Conservation (phyloP, 2,329 filamentous ascomycete genomes). For the Aspergillus bombycis region DNA sequence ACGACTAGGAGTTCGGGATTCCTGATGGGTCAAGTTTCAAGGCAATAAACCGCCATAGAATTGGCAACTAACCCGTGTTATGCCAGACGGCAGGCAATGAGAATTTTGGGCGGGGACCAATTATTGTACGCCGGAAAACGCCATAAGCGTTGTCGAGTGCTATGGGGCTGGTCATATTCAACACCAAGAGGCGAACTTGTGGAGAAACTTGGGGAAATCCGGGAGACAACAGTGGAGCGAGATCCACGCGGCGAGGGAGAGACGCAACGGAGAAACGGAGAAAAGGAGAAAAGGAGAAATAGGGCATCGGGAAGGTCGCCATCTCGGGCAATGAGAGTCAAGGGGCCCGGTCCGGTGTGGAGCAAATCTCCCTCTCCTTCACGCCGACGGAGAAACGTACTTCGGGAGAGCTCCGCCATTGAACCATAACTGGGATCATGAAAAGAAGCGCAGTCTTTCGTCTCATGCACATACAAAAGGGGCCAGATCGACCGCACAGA, state of each 20-base stretch:
- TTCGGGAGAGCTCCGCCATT: no score
- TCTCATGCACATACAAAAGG: neutral
- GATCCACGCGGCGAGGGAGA: neutral
- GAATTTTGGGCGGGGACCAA: neutral
- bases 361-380: neutral
- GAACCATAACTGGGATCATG: no score
- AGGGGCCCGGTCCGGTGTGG: neutral
- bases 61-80: neutral
- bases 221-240: neutral
- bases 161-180: neutral
- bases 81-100: neutral
- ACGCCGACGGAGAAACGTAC: neutral
- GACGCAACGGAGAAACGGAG: constrained; percentile 3
- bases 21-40: no score
- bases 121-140: neutral
- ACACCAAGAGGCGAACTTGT: neutral
- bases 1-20: neutral
- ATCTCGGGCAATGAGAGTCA: neutral
- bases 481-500: neutral
- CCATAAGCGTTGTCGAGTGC: neutral
- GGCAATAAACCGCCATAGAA: neutral
- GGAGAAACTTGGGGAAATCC: constrained; percentile 9
- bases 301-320: neutral
- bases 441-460: no score
- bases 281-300: constrained; percentile 13